phyloP scores from a whole-genome alignment of 306 rosid genomes.

The Cicer judaicum region DNA sequence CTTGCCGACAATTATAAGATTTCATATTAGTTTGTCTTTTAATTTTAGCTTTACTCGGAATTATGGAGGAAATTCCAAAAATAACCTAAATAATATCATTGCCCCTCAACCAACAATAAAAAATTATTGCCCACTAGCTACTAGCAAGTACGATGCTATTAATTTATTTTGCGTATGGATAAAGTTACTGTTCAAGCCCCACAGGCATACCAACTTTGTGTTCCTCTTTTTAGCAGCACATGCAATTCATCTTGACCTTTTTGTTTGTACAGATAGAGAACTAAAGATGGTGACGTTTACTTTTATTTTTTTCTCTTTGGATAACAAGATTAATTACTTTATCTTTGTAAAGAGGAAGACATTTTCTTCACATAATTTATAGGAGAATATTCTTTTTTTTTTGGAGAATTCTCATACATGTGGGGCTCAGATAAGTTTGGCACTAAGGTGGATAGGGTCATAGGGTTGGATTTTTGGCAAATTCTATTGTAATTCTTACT shows the following conservation, averaged over 20 bases:
- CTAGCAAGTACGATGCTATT: neutral
- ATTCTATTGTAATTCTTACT: neutral
- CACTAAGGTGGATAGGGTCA: neutral
- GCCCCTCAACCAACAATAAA: neutral
- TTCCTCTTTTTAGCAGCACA: neutral
- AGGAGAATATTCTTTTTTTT: neutral
- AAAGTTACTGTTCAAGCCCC: neutral
- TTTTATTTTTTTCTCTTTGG: neutral
- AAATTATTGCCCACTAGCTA: neutral
- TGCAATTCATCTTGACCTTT: slow-evolving; percentile 10
- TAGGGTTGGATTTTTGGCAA: neutral
- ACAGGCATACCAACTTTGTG: neutral
- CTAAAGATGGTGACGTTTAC: neutral
- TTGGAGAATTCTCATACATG: neutral
- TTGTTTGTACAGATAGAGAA: neutral
- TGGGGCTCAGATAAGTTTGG: neutral
- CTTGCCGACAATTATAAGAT: neutral
- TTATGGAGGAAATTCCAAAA: neutral
- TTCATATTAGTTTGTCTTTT: neutral
- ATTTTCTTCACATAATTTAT: neutral
- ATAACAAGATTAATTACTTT: neutral
- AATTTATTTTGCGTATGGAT: neutral
- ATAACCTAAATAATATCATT: neutral
- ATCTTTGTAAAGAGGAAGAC: neutral
- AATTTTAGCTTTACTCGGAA: neutral